A percentile compares a stretch with the other conserved stretches of the same genome.
Conservation (phyloP, 1,284 basidiomycete species). For the Ceratobasidium sp. region DNA sequence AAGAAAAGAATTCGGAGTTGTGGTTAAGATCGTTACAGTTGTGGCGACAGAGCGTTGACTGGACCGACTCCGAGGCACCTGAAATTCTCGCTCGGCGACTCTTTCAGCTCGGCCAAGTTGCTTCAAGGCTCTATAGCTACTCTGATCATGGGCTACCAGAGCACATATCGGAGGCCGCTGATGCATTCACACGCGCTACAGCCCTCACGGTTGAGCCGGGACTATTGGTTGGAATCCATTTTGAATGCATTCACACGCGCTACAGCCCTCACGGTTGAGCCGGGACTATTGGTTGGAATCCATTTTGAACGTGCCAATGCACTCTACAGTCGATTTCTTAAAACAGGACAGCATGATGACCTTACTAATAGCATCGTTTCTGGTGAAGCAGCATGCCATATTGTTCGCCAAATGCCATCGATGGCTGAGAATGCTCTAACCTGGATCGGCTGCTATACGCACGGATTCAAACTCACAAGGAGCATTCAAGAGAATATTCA, state of each 20-base stretch:
- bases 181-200: background rate
- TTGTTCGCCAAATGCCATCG: background rate
- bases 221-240: background rate
- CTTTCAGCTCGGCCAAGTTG: conserved; percentile 4
- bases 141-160: conserved; percentile 1
- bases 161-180: conserved; percentile 7
- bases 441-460: background rate
- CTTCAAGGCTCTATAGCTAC: background rate
- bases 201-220: background rate
- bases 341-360: background rate
- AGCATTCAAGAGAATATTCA: conserved; percentile 1
- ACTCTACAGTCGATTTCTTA: conserved; percentile 5
- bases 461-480: background rate
- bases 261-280: background rate
- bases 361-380: background rate
- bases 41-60: background rate
- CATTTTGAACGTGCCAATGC: background rate
- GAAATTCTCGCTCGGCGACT: conserved; percentile 3
- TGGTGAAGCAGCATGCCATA: background rate
- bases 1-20: background rate
- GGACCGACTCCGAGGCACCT: background rate
- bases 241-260: background rate
- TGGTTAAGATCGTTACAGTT: conserved; percentile 3
- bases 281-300: background rate
- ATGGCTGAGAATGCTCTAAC: background rate